Evolutionary conservation across 768 basidiomycete species (phyloP), one percentile per base, ranked within the genome.

Genomic region (Leccinum pellstonianum): DNA sequence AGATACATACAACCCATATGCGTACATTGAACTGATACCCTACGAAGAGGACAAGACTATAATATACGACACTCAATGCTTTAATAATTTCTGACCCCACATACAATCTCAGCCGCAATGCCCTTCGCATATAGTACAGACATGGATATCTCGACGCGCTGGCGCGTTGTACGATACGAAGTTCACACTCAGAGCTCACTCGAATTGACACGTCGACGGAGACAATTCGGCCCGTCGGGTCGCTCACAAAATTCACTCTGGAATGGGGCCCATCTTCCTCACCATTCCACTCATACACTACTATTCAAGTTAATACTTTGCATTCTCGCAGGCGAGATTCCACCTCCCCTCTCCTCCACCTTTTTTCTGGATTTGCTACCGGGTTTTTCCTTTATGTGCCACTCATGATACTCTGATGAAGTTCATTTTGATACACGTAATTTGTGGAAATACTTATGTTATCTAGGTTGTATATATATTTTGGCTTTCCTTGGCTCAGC

Each of bases 101-200:
- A 33, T 23, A 3, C 41, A 25, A 55, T 51, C 43, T 12, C 50
- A 29, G 47, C 3, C 7, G 17, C 46, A 17, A 64, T 14, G 5
- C 23, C 41, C n/a, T 27, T 15, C 10, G 59, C 53, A 51, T 35
- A 65, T 52, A 52, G 21, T 35, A 38, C 41, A 27, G 27, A 27
- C 29, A 61, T 27, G 51, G 52, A 35, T 56, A 12, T 37, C 35
- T 59, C 3, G 35, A 64, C 52, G 60, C 62, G 63, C 59, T 47
- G 64, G 58, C 60, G 62, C 60, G 31, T 21, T 71, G 69, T 71
- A 72, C 56, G 47, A 73, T 62, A 71, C 29, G 51, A 51, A 19
- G 51, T 60, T 41, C 50, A 51, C 48, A 52, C n/a, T 17, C 48
- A 52, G 8, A 41, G 55, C 41, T 8, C 7, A 53, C n/a, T 43